phyloP scores from a whole-genome alignment of 768 basidiomycete species.

The Trametes cinnabarina region DNA sequence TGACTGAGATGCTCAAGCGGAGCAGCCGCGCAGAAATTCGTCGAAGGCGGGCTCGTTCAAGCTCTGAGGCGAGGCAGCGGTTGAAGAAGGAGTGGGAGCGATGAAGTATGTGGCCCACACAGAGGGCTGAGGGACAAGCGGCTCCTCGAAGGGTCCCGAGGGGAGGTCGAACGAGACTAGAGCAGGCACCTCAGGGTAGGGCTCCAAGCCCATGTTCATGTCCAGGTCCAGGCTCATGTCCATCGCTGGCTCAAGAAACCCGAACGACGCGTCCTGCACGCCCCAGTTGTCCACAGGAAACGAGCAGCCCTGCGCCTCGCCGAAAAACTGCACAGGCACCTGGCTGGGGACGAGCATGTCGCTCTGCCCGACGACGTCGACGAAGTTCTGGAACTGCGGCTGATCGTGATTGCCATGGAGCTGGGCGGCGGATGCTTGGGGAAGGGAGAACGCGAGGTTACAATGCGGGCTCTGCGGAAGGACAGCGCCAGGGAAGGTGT shows the following conservation, averaged over 20 bases:
- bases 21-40: not conserved
- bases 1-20: not conserved
- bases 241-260: not conserved
- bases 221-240: not conserved
- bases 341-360: constrained; percentile 2
- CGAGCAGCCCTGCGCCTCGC: not conserved
- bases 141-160: not conserved
- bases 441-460: not conserved
- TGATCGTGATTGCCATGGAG: not conserved
- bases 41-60: not conserved
- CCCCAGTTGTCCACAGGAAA: not conserved
- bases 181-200: too few species aligned
- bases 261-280: not conserved
- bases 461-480: not conserved
- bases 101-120: not conserved
- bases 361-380: not conserved
- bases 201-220: not conserved
- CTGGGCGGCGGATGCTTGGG: not conserved
- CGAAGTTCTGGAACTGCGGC: constrained; percentile 1
- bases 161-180: not conserved
- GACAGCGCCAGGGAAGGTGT: not conserved
- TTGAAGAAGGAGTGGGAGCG: not conserved
- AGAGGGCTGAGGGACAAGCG: not conserved
- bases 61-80: not conserved
- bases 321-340: not conserved